phyloP scores from a whole-genome alignment of 2,329 filamentous ascomycete species.

The Cladosporium sp. region DNA sequence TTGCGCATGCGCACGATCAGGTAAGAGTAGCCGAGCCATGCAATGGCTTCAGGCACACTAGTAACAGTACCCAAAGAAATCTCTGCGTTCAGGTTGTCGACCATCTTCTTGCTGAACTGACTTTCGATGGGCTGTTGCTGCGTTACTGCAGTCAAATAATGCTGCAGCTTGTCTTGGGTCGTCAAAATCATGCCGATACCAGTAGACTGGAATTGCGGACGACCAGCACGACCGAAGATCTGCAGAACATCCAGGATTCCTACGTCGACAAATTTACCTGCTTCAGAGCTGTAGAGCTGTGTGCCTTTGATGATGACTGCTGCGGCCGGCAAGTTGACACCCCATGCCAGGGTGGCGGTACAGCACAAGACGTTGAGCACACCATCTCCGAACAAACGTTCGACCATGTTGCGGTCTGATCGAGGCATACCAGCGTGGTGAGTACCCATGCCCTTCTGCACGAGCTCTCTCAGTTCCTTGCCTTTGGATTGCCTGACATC shows the following conservation, averaged over 20 bases:
- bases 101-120: conserved; percentile 88
- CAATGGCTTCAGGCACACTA: conserved; percentile 87
- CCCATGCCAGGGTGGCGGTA: conserved; percentile 96
- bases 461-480: conserved; percentile 81
- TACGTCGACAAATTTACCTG: conserved; percentile 93
- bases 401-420: conserved; percentile 92
- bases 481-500: conserved; percentile 87
- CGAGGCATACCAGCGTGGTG: conserved; percentile 97
- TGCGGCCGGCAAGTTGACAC: conserved; percentile 95
- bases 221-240: conserved; percentile 96
- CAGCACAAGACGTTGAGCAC: conserved; percentile 97
- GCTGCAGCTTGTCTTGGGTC: conserved; percentile 85
- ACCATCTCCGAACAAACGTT: conserved; percentile 84
- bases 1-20: conserved; percentile 95
- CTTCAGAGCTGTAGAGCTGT: conserved; percentile 92
- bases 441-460: conserved; percentile 88
- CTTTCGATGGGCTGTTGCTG: conserved; percentile 97
- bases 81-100: conserved; percentile 96
- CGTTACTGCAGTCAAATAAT: conserved; percentile 91
- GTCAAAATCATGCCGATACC: conserved; percentile 99
- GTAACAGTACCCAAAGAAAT: conserved; percentile 93
- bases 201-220: conserved; percentile 95
- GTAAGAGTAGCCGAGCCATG: conserved; percentile 98
- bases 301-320: conserved; percentile 98
- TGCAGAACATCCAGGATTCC: conserved; percentile 96